These are phyloP conservation scores for Plectosphaerella plurivora DNA, from an alignment of 2,329 filamentous ascomycete species.

Conservation along the genomic window DNA sequence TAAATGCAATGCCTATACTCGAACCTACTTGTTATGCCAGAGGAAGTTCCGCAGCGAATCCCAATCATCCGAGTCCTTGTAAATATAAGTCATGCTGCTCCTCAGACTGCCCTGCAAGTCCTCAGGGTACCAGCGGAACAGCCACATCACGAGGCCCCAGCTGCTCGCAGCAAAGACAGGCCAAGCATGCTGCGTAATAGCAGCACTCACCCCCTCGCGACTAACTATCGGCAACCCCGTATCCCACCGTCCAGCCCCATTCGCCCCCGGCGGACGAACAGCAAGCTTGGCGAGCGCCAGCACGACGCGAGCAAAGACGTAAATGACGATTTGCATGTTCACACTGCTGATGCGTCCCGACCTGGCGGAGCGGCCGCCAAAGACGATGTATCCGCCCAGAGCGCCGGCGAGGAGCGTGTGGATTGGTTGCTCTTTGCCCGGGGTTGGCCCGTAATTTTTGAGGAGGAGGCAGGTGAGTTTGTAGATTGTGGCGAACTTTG, in stretches of 20 bases:
- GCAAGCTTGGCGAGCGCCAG: slow-evolving; percentile 80
- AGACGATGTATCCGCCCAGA: slow-evolving; percentile 87
- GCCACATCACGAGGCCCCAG: slow-evolving; percentile 93
- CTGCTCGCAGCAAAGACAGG: slow-evolving; percentile 85
- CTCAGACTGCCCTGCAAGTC: slow-evolving; percentile 86
- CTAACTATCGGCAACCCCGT: slow-evolving; percentile 46
- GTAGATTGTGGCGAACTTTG: slow-evolving; percentile 87
- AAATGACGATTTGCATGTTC: slow-evolving; percentile 96
- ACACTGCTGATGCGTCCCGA: slow-evolving; percentile 70
- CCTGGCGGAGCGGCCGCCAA: slow-evolving; percentile 64
- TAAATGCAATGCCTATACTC: not conserved
- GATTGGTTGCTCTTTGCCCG: slow-evolving; percentile 64
- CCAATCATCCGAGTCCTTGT: slow-evolving; percentile 84
- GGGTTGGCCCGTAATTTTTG: slow-evolving; percentile 53
- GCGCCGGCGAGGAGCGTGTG: slow-evolving; percentile 86
- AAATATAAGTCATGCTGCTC: slow-evolving; percentile 98
- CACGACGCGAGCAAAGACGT: slow-evolving; percentile 89
- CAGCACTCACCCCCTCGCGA: slow-evolving; percentile 33
- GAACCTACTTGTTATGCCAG: slow-evolving; percentile 71
- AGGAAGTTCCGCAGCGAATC: slow-evolving; percentile 79
- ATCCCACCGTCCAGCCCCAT: slow-evolving; percentile 44
- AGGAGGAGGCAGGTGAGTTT: slow-evolving; percentile 77
- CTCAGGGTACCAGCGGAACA: slow-evolving; percentile 89
- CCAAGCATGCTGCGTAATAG: slow-evolving; percentile 73
- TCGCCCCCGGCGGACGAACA: slow-evolving; percentile 33